Conservation (phyloP, 148 eudicot species). For the Agrostemma githago region DNA sequence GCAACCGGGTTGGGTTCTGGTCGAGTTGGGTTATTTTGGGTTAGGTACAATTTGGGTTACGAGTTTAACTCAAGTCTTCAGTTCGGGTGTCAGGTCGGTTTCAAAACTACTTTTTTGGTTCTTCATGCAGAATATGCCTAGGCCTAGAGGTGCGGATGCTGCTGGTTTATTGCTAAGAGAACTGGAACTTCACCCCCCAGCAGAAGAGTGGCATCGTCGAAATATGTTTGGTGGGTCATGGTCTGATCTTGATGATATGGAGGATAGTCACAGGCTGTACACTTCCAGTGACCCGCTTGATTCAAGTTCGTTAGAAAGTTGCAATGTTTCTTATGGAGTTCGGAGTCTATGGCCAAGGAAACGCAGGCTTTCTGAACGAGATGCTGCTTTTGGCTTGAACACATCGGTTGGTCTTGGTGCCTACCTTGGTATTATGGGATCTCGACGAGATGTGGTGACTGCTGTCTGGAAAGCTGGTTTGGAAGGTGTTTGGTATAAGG, state of each 20-base stretch:
- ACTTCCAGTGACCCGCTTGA: slow-evolving; percentile 46
- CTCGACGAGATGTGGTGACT: slow-evolving; percentile 92
- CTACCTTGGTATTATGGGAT: slow-evolving; percentile 98
- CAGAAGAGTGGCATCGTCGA: slow-evolving; percentile 98
- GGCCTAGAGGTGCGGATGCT: slow-evolving; percentile 99
- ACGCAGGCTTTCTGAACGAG: slow-evolving; percentile 92
- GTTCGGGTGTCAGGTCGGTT: no score
- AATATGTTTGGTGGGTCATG: slow-evolving; percentile 97
- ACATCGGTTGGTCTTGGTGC: slow-evolving; percentile 96
- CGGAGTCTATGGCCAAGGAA: slow-evolving; percentile 94
- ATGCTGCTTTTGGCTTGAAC: slow-evolving; percentile 94
- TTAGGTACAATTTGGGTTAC: no score
- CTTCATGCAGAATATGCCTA: slow-evolving; percentile 79
- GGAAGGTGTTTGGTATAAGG: slow-evolving; percentile 98
- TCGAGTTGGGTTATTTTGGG: no score
- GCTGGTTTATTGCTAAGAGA: slow-evolving; percentile 92
- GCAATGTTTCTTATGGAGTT: slow-evolving; percentile 56
- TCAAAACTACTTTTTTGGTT: no score
- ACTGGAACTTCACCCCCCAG: slow-evolving; percentile 97
- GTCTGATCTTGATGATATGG: slow-evolving; percentile 77
- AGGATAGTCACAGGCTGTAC: slow-evolving; percentile 46
- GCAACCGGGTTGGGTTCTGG: no score
- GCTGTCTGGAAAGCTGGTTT: slow-evolving; percentile 97
- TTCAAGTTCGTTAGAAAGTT: slow-evolving; percentile 43
- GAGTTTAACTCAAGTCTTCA: no score